These are phyloP conservation scores for Aureobasidium melanogenum DNA, from an alignment of 2,329 filamentous ascomycete species.

Conservation along the genomic window DNA sequence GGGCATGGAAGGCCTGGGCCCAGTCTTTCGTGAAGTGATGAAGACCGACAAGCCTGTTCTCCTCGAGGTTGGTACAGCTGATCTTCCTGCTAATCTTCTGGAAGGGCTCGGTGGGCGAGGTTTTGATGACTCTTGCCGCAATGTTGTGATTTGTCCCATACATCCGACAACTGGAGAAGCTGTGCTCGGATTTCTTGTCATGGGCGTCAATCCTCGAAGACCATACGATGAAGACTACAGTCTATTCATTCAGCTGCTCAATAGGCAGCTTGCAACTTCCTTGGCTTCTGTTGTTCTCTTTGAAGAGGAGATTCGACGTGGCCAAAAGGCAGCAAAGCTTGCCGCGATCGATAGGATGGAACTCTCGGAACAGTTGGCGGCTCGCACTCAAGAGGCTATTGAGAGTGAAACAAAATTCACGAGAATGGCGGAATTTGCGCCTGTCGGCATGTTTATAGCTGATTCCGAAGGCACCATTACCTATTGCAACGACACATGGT, in stretches of 20 bases:
- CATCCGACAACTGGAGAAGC: conserved; percentile 66
- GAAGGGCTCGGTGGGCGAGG: conserved; percentile 61
- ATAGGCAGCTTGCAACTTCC: conserved; percentile 67
- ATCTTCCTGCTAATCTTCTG: conserved; percentile 55
- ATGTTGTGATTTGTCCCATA: conserved; percentile 69
- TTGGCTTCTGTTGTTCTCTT: conserved; percentile 75
- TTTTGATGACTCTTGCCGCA: conserved; percentile 60
- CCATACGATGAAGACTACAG: conserved; percentile 75
- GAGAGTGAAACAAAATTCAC: conserved; percentile 69
- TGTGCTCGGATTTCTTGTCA: conserved; percentile 67
- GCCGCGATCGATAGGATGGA: conserved; percentile 70
- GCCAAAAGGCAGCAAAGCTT: conserved; percentile 62
- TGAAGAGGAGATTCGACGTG: conserved; percentile 71
- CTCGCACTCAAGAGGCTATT: conserved; percentile 48
- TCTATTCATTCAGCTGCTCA: conserved; percentile 66
- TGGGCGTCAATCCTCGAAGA: conserved; percentile 69
- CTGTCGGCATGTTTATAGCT: conserved; percentile 80
- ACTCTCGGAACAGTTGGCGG: conserved; percentile 64
- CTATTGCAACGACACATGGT: conserved; percentile 74
- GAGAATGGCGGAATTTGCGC: conserved; percentile 74
- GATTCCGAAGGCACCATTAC: conserved; percentile 60
- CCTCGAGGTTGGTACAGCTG: conserved; percentile 55
- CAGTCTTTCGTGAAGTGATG: conserved; percentile 68
- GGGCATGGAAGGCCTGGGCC: conserved; percentile 64
- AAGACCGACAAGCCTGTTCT: conserved; percentile 58